phyloP scores from a whole-genome alignment of 495 filamentous ascomycete species.

The Xylaria nigripes region DNA sequence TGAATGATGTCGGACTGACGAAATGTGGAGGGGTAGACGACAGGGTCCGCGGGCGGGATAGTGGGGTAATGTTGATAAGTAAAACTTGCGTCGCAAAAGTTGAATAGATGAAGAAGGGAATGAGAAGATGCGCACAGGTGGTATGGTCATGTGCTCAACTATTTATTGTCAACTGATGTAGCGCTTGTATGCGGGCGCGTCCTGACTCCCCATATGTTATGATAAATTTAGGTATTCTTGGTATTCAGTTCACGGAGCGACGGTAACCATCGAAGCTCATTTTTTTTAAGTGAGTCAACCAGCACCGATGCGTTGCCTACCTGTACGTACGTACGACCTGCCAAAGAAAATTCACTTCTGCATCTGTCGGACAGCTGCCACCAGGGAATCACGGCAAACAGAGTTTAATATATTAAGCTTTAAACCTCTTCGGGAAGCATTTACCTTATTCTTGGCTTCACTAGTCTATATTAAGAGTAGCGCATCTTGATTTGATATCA shows the following conservation, averaged over 20 bases:
- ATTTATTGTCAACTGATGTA: not conserved
- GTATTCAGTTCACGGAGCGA: too few relatives aligned
- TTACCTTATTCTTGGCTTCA: too few relatives aligned
- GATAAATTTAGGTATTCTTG: too few relatives aligned
- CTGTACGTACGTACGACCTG: not conserved
- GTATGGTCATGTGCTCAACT: conserved; percentile 2
- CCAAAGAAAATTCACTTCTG: not conserved
- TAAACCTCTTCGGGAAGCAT: too few relatives aligned
- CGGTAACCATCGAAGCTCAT: not conserved
- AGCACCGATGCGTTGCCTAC: conserved; percentile 3
- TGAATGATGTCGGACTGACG: not conserved
- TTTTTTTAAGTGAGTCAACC: conserved; percentile 9
- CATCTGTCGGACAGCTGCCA: not conserved
- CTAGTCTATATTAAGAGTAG: too few relatives aligned
- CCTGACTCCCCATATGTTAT: too few relatives aligned
- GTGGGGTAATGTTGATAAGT: conserved; percentile 16
- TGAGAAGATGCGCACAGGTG: not conserved
- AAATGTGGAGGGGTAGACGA: not conserved
- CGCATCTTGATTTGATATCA: too few relatives aligned
- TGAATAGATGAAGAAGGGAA: conserved; percentile 1
- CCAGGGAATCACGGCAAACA: not conserved
- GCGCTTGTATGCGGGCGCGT: not conserved
- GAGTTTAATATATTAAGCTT: too few relatives aligned
- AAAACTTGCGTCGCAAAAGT: conserved; percentile 15
- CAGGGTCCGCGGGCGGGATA: not conserved